Conservation (phyloP, 768 basidiomycete genomes). For the Rubroboletus satanas region DNA sequence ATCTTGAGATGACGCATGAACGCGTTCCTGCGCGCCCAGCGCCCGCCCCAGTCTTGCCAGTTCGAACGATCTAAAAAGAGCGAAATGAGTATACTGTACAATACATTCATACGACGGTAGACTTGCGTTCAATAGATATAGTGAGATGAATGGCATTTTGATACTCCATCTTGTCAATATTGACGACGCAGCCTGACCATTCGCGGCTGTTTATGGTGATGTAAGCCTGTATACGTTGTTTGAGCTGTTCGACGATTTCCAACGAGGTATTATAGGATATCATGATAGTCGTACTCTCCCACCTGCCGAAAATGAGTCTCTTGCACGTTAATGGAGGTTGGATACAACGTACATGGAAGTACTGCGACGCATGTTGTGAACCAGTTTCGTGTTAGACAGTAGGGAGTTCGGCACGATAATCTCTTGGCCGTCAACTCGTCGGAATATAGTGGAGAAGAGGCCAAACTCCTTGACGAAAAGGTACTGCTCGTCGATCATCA, state of each 20-base stretch:
- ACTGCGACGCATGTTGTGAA: constrained; percentile 74
- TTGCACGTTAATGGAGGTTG: background rate
- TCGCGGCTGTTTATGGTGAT: constrained; percentile 64
- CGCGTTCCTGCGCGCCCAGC: constrained; percentile 68
- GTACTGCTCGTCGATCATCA: constrained; percentile 63
- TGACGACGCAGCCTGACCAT: constrained; percentile 61
- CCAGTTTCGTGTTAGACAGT: constrained; percentile 64
- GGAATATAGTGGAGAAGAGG: constrained; percentile 73
- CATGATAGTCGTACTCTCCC: constrained; percentile 66
- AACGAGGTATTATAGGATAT: constrained; percentile 70
- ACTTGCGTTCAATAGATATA: constrained; percentile 70
- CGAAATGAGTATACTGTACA: background rate
- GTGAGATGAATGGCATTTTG: constrained; percentile 67
- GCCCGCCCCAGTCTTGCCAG: constrained; percentile 86
- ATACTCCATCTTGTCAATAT: constrained; percentile 78
- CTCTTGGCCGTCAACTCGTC: constrained; percentile 77
- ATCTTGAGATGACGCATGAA: constrained; percentile 76
- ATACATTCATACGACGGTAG: background rate
- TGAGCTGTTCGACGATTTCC: constrained; percentile 65
- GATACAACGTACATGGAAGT: constrained; percentile 57
- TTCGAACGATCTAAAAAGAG: constrained; percentile 58
- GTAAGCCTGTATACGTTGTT: constrained; percentile 53
- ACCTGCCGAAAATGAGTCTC: constrained; percentile 31
- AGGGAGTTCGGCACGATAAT: constrained; percentile 76
- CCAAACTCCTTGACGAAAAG: constrained; percentile 68